Base-by-base conservation (phyloP, 78 protist species). In the Planoprotostelium fungivorum region DNA sequence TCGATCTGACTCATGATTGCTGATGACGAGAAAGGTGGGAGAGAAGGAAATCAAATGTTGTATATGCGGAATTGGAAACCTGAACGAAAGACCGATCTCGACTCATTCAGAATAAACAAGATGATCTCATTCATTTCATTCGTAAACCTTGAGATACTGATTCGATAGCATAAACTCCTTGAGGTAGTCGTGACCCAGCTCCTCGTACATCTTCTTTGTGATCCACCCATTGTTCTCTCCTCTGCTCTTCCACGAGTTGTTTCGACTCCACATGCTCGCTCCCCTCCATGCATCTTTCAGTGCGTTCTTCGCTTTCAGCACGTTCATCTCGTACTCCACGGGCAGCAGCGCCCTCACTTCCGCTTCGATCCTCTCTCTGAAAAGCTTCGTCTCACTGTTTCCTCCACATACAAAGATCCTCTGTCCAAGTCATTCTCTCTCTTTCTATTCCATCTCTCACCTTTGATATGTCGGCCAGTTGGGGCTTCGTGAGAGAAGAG, bases 351-450 rank as follows among this genome's bases (percentile, higher is more conserved):
- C 91, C 29, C 36, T 63, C 36, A 92, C 73, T 86, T 92, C 94
- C 37, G 87, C 89, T 25, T 37, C 39, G 31, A 92, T 36, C 38
- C 92, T 34, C 25, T 89, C 89, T 1, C 10, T 36, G 35, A 92
- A 92, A 35, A 73, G 37, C 31, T 34, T 35, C 0, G 34, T 35
- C 35, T 84, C 37, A 35, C 29, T 35, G 73, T 89, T 85, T 1
- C 94, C 94, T 87, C 94, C 94, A 37, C 91, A 88, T 31, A 89
- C 34, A 84, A 89, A 92, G 0, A 92, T 63, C 51, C 90, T 92
- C 29, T 36, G 36, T 25, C 5, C 5, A 85, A 85, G 37, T 36
- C 36, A 36, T 5, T 5, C 16, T 36, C n/a, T n/a, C n/a, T n/a
- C n/a, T n/a, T n/a, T n/a, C n/a, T n/a, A n/a, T n/a, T 85, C 5